phyloP scores from a whole-genome alignment of 1,284 basidiomycete genomes.

The Neonothopanus nambi region DNA sequence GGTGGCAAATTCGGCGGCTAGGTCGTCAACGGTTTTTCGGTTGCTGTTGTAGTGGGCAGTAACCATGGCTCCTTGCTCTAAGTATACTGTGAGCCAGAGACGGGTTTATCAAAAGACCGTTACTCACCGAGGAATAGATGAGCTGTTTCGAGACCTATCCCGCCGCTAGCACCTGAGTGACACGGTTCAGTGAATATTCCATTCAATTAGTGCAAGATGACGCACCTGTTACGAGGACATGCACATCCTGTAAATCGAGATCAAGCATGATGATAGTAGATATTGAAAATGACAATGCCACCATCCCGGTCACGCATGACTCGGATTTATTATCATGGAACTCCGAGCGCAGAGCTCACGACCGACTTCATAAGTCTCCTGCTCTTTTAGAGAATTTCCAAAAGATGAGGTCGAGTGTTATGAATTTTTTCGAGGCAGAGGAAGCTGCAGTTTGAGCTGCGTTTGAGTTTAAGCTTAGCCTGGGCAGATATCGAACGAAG shows the following conservation, averaged over 20 bases:
- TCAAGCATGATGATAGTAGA: conserved; percentile 26
- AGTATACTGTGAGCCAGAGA: neutral
- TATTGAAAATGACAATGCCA: too few relatives aligned
- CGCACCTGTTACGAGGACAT: conserved; percentile 43
- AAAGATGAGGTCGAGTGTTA: too few relatives aligned
- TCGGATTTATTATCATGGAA: too few relatives aligned
- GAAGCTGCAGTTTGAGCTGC: too few relatives aligned
- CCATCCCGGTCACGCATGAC: too few relatives aligned
- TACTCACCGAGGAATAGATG: conserved; percentile 52
- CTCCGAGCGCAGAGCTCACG: too few relatives aligned
- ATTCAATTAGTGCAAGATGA: neutral
- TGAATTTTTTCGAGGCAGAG: too few relatives aligned
- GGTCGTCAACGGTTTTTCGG: conserved; percentile 41
- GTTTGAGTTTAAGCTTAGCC: too few relatives aligned
- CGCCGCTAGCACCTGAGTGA: conserved; percentile 59
- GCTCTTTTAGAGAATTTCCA: too few relatives aligned
- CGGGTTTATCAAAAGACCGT: neutral
- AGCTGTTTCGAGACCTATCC: conserved; percentile 63
- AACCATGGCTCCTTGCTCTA: conserved; percentile 70
- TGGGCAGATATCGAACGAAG: too few relatives aligned
- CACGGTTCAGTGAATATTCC: neutral
- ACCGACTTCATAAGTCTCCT: too few relatives aligned
- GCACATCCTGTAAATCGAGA: conserved; percentile 37
- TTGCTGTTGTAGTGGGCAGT: conserved; percentile 74
- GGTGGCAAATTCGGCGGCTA: conserved; percentile 37